These are phyloP conservation scores for Solanum acaule DNA, from an alignment of 257 asterid species.

Conservation along the genomic window DNA sequence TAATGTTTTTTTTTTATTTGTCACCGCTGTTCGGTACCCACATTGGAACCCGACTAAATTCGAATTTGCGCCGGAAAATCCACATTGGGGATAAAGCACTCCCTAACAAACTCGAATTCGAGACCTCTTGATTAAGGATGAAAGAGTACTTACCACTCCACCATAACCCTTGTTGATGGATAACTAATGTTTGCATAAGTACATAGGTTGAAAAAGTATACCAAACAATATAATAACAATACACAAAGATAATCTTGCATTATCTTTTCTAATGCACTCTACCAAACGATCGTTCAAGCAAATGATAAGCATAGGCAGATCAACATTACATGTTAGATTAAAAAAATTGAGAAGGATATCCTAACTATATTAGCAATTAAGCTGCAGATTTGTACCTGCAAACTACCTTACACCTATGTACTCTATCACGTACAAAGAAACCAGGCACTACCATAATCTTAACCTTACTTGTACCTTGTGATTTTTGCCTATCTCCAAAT, in stretches of 20 bases:
- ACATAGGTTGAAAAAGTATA: too few species aligned
- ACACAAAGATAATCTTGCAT: not conserved
- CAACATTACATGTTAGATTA: not conserved
- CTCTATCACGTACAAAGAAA: constrained; percentile 63
- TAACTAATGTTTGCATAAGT: not conserved
- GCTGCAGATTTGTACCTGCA: constrained; percentile 56
- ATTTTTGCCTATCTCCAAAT: constrained; percentile 40
- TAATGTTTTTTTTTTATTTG: too few species aligned
- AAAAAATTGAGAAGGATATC: not conserved
- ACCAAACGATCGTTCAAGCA: not conserved
- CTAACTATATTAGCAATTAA: not conserved
- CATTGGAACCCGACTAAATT: too few species aligned
- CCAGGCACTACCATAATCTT: constrained; percentile 93
- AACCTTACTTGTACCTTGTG: constrained; percentile 45
- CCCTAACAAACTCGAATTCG: too few species aligned
- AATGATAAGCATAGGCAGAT: not conserved
- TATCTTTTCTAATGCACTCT: not conserved
- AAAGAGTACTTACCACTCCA: too few species aligned
- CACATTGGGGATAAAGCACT: too few species aligned
- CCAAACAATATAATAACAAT: not conserved
- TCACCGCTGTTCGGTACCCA: too few species aligned
- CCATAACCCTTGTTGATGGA: too few species aligned
- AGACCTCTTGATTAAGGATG: too few species aligned
- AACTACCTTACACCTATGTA: constrained; percentile 71
- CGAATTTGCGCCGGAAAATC: too few species aligned